These are phyloP conservation scores for Eragrostis tef DNA, from an alignment of 202 grass and related monocot genomes.

Conservation along the genomic window DNA sequence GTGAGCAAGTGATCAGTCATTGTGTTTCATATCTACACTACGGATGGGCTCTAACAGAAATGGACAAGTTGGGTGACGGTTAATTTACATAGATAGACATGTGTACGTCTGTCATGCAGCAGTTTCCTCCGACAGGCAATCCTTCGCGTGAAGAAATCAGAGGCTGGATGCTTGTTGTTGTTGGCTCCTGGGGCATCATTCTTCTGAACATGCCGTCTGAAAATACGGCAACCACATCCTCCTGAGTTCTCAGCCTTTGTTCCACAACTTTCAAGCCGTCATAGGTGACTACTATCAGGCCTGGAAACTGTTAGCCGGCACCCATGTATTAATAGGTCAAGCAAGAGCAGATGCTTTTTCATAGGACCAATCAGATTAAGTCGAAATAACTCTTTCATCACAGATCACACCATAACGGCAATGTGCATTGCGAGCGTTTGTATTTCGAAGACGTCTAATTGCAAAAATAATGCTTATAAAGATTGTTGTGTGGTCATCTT, in stretches of 20 bases:
- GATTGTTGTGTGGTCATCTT: background rate
- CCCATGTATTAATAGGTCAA: background rate
- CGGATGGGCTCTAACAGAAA: background rate
- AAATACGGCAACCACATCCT: slow-evolving; percentile 37
- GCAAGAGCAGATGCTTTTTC: background rate
- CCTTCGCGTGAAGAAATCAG: slow-evolving; percentile 22
- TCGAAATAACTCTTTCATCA: background rate
- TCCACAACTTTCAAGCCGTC: slow-evolving; percentile 12
- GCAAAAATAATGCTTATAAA: background rate
- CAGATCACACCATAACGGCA: background rate
- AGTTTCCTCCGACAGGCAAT: background rate
- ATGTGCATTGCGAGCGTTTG: too few species aligned
- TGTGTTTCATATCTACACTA: background rate
- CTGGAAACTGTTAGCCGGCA: background rate
- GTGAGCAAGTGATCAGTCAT: background rate
- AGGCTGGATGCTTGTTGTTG: slow-evolving; percentile 29
- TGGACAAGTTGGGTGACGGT: background rate
- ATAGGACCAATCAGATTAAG: background rate
- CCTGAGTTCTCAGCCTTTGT: slow-evolving; percentile 5
- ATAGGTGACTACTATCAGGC: background rate
- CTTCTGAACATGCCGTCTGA: slow-evolving; percentile 12
- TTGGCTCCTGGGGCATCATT: slow-evolving; percentile 2
- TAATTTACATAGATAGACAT: too few species aligned
- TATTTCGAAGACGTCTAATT: too few species aligned
- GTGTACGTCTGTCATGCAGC: too few species aligned